A percentile compares a stretch with the other conserved stretches of the same genome.
phyloP scores from a whole-genome alignment of 768 basidiomycete genomes.

The Galerina marginata region DNA sequence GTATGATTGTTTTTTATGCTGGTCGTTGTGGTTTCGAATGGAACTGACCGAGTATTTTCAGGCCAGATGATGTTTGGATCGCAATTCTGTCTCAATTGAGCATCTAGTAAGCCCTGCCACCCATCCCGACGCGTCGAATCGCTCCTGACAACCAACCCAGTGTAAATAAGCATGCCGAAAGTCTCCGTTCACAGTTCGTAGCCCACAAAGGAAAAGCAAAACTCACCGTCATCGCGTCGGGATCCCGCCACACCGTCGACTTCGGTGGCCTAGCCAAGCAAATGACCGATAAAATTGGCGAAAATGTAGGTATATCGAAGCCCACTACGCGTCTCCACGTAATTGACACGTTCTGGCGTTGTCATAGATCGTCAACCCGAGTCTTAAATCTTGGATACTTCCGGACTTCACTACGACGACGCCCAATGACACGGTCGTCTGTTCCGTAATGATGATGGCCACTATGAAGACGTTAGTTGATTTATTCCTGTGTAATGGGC shows the following conservation, averaged over 20 bases:
- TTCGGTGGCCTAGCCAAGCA: constrained; percentile 30
- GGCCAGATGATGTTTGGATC: constrained; percentile 56
- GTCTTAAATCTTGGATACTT: constrained; percentile 44
- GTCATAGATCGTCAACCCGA: constrained; percentile 28
- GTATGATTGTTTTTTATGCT: constrained; percentile 7
- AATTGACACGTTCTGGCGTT: background rate
- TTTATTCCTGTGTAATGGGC: background rate
- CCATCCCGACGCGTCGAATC: too few relatives aligned
- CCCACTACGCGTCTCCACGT: background rate
- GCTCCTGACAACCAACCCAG: constrained; percentile 6
- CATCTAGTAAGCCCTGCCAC: constrained; percentile 32
- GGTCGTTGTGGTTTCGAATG: background rate
- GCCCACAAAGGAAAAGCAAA: constrained; percentile 28
- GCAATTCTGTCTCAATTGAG: constrained; percentile 46
- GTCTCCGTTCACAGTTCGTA: constrained; percentile 37
- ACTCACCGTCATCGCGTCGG: constrained; percentile 20
- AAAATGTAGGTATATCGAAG: constrained; percentile 25
- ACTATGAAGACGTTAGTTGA: constrained; percentile 36
- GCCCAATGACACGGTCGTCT: constrained; percentile 38
- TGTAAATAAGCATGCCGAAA: constrained; percentile 41
- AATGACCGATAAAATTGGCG: constrained; percentile 28
- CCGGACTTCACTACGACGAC: constrained; percentile 53
- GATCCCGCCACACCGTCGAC: constrained; percentile 21
- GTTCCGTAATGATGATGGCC: constrained; percentile 47
- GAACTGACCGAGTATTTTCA: background rate